phyloP scores from a whole-genome alignment of 805 yeast genomes.

The Brettanomyces naardenensis region DNA sequence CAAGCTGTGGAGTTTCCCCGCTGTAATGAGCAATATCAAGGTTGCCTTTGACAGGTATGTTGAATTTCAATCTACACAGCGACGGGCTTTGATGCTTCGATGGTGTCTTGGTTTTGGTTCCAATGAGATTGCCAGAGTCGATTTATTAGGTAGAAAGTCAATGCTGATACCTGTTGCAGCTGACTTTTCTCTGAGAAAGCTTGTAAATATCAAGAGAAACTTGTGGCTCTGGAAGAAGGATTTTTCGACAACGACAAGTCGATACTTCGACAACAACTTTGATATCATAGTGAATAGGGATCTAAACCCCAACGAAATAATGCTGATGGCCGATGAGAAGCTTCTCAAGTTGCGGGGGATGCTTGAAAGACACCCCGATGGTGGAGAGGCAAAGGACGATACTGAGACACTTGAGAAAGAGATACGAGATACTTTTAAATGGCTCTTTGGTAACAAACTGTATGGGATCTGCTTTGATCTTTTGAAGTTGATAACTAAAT shows the following conservation, averaged over 20 bases:
- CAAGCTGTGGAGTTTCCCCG: background rate
- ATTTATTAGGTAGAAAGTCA: background rate
- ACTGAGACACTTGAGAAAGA: conserved; percentile 6
- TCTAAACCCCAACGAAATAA: conserved; percentile 3
- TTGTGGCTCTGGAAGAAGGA: conserved; percentile 10
- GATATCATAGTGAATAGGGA: conserved; percentile 12
- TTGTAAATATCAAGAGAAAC: conserved; percentile 3
- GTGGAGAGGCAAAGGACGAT: conserved; percentile 5
- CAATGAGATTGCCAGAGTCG: background rate
- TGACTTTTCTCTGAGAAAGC: background rate
- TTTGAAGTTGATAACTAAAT: conserved; percentile 3
- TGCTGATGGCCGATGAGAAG: conserved; percentile 7
- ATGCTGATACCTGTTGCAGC: conserved; percentile 1
- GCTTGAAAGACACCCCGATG: conserved; percentile 2
- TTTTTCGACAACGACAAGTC: conserved; percentile 15
- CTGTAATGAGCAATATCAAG: conserved; percentile 18
- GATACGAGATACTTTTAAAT: conserved; percentile 13
- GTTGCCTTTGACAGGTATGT: conserved; percentile 20
- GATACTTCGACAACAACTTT: conserved; percentile 20
- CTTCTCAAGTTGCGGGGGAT: conserved; percentile 2
- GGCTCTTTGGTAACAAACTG: conserved; percentile 14
- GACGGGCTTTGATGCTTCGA: conserved; percentile 20
- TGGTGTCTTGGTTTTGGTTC: conserved; percentile 18
- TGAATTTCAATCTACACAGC: conserved; percentile 16
- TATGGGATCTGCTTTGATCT: conserved; percentile 11